Evolutionary conservation across 352 stramenopile species (phyloP).

Genomic region (Phytophthora niederhauseri): DNA sequence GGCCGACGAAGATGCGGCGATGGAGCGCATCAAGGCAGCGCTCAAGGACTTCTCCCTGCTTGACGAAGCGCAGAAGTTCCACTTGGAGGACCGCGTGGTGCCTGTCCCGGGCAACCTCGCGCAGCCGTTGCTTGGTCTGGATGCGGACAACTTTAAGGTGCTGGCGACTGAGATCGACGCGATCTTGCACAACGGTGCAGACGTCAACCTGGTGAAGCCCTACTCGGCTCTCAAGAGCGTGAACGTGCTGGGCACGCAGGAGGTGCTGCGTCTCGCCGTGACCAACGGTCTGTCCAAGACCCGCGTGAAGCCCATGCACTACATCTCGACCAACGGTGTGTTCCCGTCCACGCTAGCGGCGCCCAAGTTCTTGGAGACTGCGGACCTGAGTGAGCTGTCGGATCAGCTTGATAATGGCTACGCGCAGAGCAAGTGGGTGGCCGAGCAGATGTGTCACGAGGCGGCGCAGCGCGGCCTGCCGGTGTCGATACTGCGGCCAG

Average conservation of each 20-base stretch:
- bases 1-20: conserved; percentile 46
- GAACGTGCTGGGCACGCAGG: conserved; percentile 92
- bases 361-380: conserved; percentile 51
- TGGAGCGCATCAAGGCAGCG: conserved; percentile 61
- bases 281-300: conserved; percentile 80
- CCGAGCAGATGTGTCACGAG: conserved; percentile 88
- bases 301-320: conserved; percentile 86
- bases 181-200: conserved; percentile 93
- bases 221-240: conserved; percentile 87
- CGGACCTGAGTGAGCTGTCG: conserved; percentile 59
- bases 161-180: conserved; percentile 88
- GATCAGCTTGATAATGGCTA: conserved; percentile 84
- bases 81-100: conserved; percentile 77
- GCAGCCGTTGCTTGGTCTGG: conserved; percentile 82
- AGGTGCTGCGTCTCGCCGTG: conserved; percentile 88
- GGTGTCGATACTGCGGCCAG: conserved; percentile 87
- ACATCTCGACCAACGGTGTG: conserved; percentile 93
- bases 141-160: conserved; percentile 85
- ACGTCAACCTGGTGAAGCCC: conserved; percentile 93
- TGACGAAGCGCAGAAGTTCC: conserved; percentile 52
- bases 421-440: conserved; percentile 93
- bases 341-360: conserved; percentile 64
- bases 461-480: conserved; percentile 80
- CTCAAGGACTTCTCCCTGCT: conserved; percentile 64
- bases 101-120: conserved; percentile 78